These are phyloP conservation scores for Paramarasmius palmivorus DNA, from an alignment of 1,284 basidiomycete species.

Conservation along the genomic window DNA sequence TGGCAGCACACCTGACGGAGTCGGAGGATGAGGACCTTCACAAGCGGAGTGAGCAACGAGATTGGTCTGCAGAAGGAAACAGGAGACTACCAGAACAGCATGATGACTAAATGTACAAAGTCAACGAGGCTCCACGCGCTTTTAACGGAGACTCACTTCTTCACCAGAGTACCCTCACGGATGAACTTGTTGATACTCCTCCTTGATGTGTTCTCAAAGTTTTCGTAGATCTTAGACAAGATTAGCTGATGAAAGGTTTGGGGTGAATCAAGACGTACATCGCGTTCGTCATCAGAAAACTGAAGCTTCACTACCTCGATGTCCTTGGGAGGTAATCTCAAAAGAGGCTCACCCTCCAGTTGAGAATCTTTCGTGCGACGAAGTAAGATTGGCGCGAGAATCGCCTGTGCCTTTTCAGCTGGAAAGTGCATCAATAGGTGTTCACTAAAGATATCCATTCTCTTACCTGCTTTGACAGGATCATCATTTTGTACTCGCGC, in stretches of 20 bases:
- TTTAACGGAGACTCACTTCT: constrained; percentile 51
- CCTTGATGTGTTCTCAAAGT: constrained; percentile 55
- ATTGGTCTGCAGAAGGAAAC: neutral
- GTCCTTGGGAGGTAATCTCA: constrained; percentile 59
- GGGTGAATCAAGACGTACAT: constrained; percentile 36
- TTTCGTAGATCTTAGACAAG: constrained; percentile 55
- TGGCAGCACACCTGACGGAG: constrained; percentile 68
- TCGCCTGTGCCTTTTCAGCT: constrained; percentile 55
- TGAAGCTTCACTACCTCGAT: constrained; percentile 57
- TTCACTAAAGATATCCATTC: neutral
- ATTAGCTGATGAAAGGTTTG: neutral
- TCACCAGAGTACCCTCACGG: constrained; percentile 52
- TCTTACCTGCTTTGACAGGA: constrained; percentile 54
- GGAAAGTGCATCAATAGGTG: constrained; percentile 2
- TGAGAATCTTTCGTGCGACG: constrained; percentile 62
- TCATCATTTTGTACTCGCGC: constrained; percentile 53
- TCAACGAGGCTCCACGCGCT: constrained; percentile 4
- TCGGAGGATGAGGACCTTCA: constrained; percentile 70
- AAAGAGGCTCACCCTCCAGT: constrained; percentile 59
- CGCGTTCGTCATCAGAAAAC: constrained; percentile 63
- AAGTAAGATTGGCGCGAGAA: constrained; percentile 59
- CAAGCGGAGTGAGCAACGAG: constrained; percentile 1
- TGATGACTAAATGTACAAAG: constrained; percentile 38
- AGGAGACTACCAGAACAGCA: constrained; percentile 40
- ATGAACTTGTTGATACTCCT: constrained; percentile 61